Base-by-base conservation (phyloP, 257 asterid species). In the Scutellaria baicalensis region DNA sequence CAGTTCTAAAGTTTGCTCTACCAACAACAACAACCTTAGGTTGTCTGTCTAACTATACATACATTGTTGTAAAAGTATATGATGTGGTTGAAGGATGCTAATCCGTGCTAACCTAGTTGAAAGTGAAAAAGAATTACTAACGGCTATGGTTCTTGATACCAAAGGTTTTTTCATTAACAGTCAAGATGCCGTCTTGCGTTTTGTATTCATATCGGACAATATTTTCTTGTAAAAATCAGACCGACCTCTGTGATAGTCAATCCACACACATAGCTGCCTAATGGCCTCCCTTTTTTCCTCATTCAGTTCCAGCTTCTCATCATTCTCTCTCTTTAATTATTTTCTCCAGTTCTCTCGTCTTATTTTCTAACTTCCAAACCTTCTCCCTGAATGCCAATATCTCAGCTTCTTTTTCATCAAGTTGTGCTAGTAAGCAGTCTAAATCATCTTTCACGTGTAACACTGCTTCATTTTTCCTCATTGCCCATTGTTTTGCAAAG, bases 281-380 rank as follows among this genome's bases (percentile, higher is more conserved):
- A 93, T 93, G 9, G 98, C 97, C 76, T 93, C 98, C 70, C 92
- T 78, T 42, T 93, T 93, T 79, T 90, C 95, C 75, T 90, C 96
- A 66, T 78, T 71, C 6, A 88, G 79, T 17, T 72, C 86, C 36
- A 87, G 20, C 86, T 84, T 78, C 5, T 73, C 86, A 49, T 90
- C 98, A n/a, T 31, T 90, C 97, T 35, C 61, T 82, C 55, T 83
- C 89, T 60, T 84, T 79, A 3, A 88, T 61, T 59, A 60, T 49
- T 55, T 83, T 89, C 86, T 88, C 94, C 73, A 88, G 65, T 64
- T 90, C 97, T 58, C 89, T 86, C 35, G 83, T 82, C 68, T 77
- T 90, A 14, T 88, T 77, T 11, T 90, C 96, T 4, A 84, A 80
- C 50, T 84, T 84, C 89, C 90, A 83, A 0, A 87, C 83, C 71